Conservation (phyloP, 129 eudicot genomes). For the Logfia minima region DNA sequence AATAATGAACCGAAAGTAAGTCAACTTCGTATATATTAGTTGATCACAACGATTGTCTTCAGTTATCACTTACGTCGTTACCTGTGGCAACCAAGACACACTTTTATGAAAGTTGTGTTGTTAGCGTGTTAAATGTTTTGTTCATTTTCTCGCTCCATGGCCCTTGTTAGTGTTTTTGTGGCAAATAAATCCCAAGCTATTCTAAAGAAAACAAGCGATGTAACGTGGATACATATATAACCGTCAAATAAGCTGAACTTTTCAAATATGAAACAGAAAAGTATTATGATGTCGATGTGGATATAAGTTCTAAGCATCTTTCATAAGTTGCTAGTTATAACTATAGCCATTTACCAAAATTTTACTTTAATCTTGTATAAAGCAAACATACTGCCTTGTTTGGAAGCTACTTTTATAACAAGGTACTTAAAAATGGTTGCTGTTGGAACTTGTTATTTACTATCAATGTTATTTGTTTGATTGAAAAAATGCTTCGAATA, state of each 20-base stretch:
- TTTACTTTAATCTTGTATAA: too few relatives aligned
- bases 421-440: too few relatives aligned
- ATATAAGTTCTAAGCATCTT: not conserved
- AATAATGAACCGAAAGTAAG: not conserved
- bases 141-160: too few relatives aligned
- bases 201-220: not conserved
- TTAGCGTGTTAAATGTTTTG: not conserved
- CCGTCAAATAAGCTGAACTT: not conserved
- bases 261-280: too few relatives aligned
- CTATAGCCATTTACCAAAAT: too few relatives aligned
- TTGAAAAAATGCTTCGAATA: too few relatives aligned
- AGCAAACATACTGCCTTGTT: too few relatives aligned
- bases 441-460: too few relatives aligned
- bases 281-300: not conserved
- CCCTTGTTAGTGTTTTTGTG: too few relatives aligned
- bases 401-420: too few relatives aligned
- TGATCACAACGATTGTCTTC: not conserved
- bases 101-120: not conserved
- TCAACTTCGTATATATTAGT: not conserved
- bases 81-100: not conserved
- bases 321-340: not conserved
- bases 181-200: too few relatives aligned
- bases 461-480: not conserved
- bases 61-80: not conserved
- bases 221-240: not conserved